Evolutionary conservation across 768 basidiomycete genomes (phyloP), one percentile per base, ranked within the genome.

Genomic region (Agrocybe praecox): DNA sequence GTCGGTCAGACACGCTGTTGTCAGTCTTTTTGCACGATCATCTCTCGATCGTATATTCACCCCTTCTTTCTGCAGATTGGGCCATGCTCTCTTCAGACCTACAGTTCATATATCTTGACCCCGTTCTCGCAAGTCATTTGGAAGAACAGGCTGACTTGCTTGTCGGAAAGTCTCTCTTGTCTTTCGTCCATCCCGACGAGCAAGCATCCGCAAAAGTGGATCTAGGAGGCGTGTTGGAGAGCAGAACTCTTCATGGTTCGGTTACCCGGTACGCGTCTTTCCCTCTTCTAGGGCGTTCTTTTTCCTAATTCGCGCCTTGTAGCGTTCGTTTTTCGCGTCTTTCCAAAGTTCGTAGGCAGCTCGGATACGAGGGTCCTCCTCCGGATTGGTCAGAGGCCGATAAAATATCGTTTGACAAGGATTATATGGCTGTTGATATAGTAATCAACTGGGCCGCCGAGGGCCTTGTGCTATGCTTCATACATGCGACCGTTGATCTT

Each of bases 361-460:
- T 94, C n/a, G 92, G 91, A 43, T 81, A 87, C 71, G 70, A 77
- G 18, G 88, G 85, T 0, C 80, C 84, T 12, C 67, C 68, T 40
- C 71, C 76, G 19, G 69, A 77, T 7, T 92, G 87, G 83, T 68
- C 73, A 32, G 87, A 88, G 57, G 86, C 80, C 7, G 86, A 90
- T 62, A 89, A 88, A 72, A 79, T 88, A 60, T 78, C 83, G 11
- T 65, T 86, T 17, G 90, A 94, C 76, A 72, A 75, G 24, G 76
- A 92, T 67, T 94, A 93, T 71, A 88, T 94, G 84, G 87, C 87
- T 6, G 88, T 91, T 57, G 92, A 95, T 73, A 86, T 95, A 65
- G 92, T 94, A 65, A 89, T 93, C 67, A 95, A 93, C 72, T 90
- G 87, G 85, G 92, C 90, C 49, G 90, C 90, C 15, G 89, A 94